Evolutionary conservation across 768 basidiomycete species (phyloP).

Genomic region (Sporobolomyces roseus): DNA sequence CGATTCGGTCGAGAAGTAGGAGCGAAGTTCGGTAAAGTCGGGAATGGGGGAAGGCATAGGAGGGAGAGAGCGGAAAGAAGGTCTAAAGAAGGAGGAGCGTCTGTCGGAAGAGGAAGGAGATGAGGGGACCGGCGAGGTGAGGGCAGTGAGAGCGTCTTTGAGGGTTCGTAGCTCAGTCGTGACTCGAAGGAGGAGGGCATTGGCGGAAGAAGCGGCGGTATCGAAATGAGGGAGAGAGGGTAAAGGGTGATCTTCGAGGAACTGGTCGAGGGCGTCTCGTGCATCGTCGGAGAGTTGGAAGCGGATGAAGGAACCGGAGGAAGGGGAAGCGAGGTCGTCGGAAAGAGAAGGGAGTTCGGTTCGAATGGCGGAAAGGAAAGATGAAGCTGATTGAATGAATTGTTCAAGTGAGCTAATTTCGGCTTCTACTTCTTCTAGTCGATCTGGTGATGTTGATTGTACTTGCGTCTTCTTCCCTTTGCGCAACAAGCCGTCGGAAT

Average conservation of each 20-base stretch:
- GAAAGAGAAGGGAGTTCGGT: slow-evolving; percentile 30
- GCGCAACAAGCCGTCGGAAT: neutral
- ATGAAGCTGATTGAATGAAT: slow-evolving; percentile 28
- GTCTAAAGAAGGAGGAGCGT: slow-evolving; percentile 16
- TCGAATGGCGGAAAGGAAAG: slow-evolving; percentile 34
- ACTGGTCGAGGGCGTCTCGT: slow-evolving; percentile 27
- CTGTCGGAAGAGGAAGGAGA: neutral
- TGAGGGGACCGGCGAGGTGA: neutral
- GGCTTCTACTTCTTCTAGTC: neutral
- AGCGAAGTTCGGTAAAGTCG: slow-evolving; percentile 15
- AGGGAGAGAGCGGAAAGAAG: slow-evolving; percentile 24
- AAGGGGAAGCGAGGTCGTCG: neutral
- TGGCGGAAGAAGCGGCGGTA: slow-evolving; percentile 12
- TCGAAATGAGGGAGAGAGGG: slow-evolving; percentile 25
- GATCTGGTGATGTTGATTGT: neutral
- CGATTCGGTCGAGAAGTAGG: slow-evolving; percentile 36
- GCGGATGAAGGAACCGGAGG: slow-evolving; percentile 2
- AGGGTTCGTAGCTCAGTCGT: slow-evolving; percentile 13
- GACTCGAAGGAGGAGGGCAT: slow-evolving; percentile 26
- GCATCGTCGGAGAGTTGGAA: slow-evolving; percentile 36
- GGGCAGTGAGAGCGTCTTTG: slow-evolving; percentile 3
- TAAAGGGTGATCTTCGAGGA: slow-evolving; percentile 36
- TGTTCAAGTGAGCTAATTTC: slow-evolving; percentile 25
- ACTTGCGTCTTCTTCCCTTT: neutral
- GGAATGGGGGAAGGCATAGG: slow-evolving; percentile 8